phyloP scores from a whole-genome alignment of 2,329 filamentous ascomycete genomes.

The Podosphaera fusca region DNA sequence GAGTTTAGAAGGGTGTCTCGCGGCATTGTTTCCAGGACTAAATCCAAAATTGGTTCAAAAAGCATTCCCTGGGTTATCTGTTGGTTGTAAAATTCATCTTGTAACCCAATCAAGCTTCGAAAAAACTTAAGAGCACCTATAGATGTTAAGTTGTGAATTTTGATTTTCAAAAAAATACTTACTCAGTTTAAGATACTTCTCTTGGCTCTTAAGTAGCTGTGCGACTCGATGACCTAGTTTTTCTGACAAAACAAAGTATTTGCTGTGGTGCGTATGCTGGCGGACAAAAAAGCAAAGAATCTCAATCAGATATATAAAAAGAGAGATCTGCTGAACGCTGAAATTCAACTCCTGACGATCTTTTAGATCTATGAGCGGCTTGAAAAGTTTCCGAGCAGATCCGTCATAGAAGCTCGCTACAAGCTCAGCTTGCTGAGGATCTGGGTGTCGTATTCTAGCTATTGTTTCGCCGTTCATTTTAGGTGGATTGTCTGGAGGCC shows the following conservation, averaged over 20 bases:
- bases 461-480: constrained; percentile 44
- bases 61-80: constrained; percentile 64
- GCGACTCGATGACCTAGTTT: constrained; percentile 56
- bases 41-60: constrained; percentile 63
- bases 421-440: constrained; percentile 65
- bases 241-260: constrained; percentile 67
- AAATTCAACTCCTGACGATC: constrained; percentile 45
- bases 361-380: constrained; percentile 64
- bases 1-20: constrained; percentile 86
- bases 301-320: constrained; percentile 79
- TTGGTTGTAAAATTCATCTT: constrained; percentile 78
- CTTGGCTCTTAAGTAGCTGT: constrained; percentile 57
- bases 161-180: constrained; percentile 18
- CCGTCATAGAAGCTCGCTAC: constrained; percentile 75
- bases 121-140: constrained; percentile 81
- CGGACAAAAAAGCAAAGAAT: constrained; percentile 85
- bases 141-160: background rate
- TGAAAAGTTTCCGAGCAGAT: constrained; percentile 66
- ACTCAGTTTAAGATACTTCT: constrained; percentile 87
- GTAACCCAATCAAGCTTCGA: constrained; percentile 59
- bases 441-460: constrained; percentile 35
- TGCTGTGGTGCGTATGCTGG: constrained; percentile 67
- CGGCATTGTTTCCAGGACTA: constrained; percentile 67
- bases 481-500: constrained; percentile 34
- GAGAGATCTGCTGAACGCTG: constrained; percentile 61